phyloP scores from a whole-genome alignment of 176 grass and related monocot genomes.

The Microstegium vimineum region DNA sequence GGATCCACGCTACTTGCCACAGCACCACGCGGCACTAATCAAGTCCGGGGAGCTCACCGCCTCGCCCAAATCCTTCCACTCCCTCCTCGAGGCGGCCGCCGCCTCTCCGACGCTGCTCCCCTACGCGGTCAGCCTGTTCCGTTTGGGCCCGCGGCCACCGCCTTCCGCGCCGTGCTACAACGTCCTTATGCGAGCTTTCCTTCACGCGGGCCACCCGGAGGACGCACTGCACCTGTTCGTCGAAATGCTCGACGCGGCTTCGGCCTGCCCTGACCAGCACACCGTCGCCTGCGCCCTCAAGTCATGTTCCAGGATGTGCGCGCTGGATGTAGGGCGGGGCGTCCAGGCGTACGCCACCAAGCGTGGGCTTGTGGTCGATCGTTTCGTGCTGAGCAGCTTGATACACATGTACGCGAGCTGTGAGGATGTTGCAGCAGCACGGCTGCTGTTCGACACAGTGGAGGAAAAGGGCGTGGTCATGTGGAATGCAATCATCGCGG shows the following conservation, averaged over 20 bases:
- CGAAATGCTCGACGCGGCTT: conserved; percentile 37
- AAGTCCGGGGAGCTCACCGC: conserved; percentile 45
- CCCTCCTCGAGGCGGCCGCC: conserved; percentile 44
- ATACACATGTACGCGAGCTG: conserved; percentile 54
- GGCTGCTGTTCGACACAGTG: conserved; percentile 31
- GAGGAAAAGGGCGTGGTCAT: conserved; percentile 30
- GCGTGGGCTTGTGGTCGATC: conserved; percentile 33
- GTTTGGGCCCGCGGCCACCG: conserved; percentile 1
- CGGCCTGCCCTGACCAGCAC: conserved; percentile 39
- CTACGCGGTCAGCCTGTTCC: conserved; percentile 53
- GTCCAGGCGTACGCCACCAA: conserved; percentile 58
- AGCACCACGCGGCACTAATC: conserved; percentile 49
- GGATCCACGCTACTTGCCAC: conserved; percentile 17
- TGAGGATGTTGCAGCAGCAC: conserved; percentile 28
- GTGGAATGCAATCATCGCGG: conserved; percentile 47
- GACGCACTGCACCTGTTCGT: conserved; percentile 57
- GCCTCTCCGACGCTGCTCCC: conserved; percentile 25
- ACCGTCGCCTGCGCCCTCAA: conserved; percentile 53
- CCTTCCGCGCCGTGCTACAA: conserved; percentile 34
- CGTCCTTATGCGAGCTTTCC: conserved; percentile 50
- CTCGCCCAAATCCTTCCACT: conserved; percentile 35
- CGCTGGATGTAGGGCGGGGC: conserved; percentile 2
- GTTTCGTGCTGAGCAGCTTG: conserved; percentile 67
- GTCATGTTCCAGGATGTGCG: conserved; percentile 38
- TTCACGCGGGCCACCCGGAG: conserved; percentile 19